phyloP scores from a whole-genome alignment of 495 filamentous ascomycete species.

The Astrothelium macrocarpum region DNA sequence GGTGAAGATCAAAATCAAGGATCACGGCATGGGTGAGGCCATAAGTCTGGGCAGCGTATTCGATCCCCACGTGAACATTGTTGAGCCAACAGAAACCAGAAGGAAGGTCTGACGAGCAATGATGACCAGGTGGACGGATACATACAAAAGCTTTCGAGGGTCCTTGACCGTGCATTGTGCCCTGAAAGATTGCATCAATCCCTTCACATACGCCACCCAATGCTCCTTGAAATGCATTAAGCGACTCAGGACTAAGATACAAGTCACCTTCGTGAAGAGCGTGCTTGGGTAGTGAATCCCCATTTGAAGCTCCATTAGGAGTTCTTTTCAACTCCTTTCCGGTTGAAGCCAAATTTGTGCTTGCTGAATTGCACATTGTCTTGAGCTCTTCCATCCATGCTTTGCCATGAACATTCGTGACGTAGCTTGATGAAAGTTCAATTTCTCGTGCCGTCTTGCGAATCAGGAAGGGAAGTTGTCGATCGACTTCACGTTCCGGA shows the following conservation, averaged over 20 bases:
- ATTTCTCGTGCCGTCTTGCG: constrained; percentile 59
- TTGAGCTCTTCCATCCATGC: constrained; percentile 90
- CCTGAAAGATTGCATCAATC: constrained; percentile 70
- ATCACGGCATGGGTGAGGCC: constrained; percentile 91
- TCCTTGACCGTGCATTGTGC: constrained; percentile 34
- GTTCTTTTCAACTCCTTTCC: constrained; percentile 63
- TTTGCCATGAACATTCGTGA: constrained; percentile 72
- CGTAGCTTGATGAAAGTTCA: constrained; percentile 54
- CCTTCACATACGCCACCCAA: constrained; percentile 84
- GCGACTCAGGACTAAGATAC: constrained; percentile 76
- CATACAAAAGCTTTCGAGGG: constrained; percentile 65
- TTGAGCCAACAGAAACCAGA: constrained; percentile 99
- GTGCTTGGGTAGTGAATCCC: constrained; percentile 40
- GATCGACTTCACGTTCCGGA: constrained; percentile 40
- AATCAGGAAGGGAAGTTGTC: constrained; percentile 70
- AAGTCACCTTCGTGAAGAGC: constrained; percentile 74
- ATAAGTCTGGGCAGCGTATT: constrained; percentile 70
- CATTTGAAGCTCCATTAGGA: not conserved
- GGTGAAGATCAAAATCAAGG: constrained; percentile 93
- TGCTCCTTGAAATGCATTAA: constrained; percentile 80
- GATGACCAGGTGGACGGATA: constrained; percentile 82
- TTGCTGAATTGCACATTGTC: constrained; percentile 69
- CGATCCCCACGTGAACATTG: constrained; percentile 94
- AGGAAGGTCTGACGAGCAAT: constrained; percentile 77
- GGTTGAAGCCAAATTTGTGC: constrained; percentile 57